Percentiles rank a stretch among this genome's conserved stretches.
Conservation (phyloP, 768 basidiomycete species). For the Trametes cubensis region DNA sequence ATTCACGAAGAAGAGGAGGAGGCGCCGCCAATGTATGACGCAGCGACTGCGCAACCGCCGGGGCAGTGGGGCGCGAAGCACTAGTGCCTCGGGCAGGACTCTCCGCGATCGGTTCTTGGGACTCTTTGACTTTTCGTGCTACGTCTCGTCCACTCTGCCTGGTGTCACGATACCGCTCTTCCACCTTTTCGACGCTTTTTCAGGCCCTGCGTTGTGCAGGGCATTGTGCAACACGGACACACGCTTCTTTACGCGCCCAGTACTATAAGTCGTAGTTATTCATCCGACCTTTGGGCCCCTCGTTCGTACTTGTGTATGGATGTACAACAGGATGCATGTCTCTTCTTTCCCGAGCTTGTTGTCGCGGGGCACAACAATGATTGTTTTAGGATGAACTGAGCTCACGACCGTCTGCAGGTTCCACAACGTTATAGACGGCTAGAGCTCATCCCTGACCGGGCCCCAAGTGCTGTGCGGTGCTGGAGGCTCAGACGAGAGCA, state of each 20-base stretch:
- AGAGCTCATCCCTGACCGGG: conserved; percentile 28
- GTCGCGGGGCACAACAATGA: too few species aligned
- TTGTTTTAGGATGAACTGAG: too few species aligned
- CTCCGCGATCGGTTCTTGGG: neutral
- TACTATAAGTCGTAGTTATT: conserved; percentile 34
- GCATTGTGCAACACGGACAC: neutral
- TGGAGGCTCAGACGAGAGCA: conserved; percentile 49
- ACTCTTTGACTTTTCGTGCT: conserved; percentile 8
- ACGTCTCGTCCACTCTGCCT: neutral
- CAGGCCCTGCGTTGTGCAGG: neutral
- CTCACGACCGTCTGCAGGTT: too few species aligned
- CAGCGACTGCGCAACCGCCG: conserved; percentile 47
- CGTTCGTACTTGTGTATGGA: conserved; percentile 15
- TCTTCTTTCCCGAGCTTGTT: too few species aligned
- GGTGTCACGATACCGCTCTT: neutral
- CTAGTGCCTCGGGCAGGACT: conserved; percentile 6
- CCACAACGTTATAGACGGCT: neutral
- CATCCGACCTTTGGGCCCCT: conserved; percentile 24
- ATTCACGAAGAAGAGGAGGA: conserved; percentile 15
- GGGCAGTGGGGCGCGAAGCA: conserved; percentile 57
- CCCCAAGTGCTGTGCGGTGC: conserved; percentile 26
- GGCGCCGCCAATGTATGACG: conserved; percentile 67
- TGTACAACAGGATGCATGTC: conserved; percentile 13
- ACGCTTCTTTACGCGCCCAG: neutral
- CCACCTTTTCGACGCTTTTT: neutral